Evolutionary conservation across 805 yeast genomes (phyloP).

Genomic region (Priceomyces medius): DNA sequence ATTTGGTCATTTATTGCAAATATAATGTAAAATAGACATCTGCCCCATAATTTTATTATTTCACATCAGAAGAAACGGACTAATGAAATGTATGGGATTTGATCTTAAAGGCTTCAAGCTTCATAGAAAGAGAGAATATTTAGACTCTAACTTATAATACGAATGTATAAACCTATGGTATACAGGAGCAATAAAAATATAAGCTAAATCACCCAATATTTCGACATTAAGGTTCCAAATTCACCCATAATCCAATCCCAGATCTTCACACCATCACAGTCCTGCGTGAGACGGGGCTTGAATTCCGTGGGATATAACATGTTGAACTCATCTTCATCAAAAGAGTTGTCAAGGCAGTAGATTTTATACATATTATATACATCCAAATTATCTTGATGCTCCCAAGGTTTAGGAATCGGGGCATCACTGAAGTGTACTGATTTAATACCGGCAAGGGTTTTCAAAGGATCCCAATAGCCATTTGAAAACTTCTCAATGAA

Average conservation of each 20-base stretch:
- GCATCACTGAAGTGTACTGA: conserved; percentile 64
- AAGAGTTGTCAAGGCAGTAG: conserved; percentile 19
- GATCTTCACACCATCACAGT: conserved; percentile 26
- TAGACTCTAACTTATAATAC: no score
- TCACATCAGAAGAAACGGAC: no score
- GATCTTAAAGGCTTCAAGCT: no score
- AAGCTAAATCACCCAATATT: conserved; percentile 6
- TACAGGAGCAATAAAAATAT: no score
- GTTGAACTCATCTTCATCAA: conserved; percentile 14
- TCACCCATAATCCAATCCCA: conserved; percentile 32
- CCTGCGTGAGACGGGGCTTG: conserved; percentile 25
- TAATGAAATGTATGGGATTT: no score
- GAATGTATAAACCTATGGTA: no score
- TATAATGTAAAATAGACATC: not conserved
- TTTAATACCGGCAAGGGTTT: conserved; percentile 31
- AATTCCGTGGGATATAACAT: conserved; percentile 17
- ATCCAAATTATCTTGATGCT: conserved; percentile 18
- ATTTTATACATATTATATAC: conserved; percentile 26
- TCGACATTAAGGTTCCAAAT: conserved; percentile 9
- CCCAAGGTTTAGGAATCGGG: conserved; percentile 71
- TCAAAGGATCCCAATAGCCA: conserved; percentile 33
- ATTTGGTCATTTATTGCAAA: not conserved
- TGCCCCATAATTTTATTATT: not conserved
- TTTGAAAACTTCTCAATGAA: conserved; percentile 15
- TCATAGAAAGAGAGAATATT: no score